Base-by-base conservation (phyloP, 768 basidiomycete genomes). In the Pisolithus orientalis region DNA sequence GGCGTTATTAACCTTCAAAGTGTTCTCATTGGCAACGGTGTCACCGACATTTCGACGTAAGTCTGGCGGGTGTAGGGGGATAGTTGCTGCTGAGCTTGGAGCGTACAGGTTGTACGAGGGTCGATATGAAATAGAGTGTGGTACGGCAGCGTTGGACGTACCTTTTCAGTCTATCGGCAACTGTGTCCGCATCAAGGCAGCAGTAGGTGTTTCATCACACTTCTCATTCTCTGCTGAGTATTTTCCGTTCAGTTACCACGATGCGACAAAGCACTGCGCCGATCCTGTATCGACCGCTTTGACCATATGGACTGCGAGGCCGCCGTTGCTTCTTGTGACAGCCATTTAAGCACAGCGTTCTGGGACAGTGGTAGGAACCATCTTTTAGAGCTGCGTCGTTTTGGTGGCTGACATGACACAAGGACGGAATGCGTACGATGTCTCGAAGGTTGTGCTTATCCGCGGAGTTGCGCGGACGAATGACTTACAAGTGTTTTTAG, bases 21-120 rank as follows among this genome's bases (percentile, higher is more conserved):
- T 52, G 75, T 87, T n/a, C 71, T 90, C 64, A 90, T 91, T 51
- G 88, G 85, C 4, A 86, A 86, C 56, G 84, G 85, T 16, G 72
- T 80, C 55, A 84, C 80, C 2, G 83, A 85, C 57, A 68, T 75
- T 37, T 72, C 69, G 6, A 77, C 72, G 65, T 79, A 71, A 66
- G 62, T 61, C 29, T 17, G 24, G 28, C 37, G 5, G 4, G 11
- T 13, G 21, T 21, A 21, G 21, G 34, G 34, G 34, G 4, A 5
- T 14, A 34, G 34, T 14, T 34, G 4, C 34, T 34, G 11, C 34
- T 45, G 48, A 34, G 40, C 40, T 17, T 25, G 39, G 27, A 49
- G 21, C 44, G 13, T 37, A 6, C 50, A 74, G 73, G 21, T 49
- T 74, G 27, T 75, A 74, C 51, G 59, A 61, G 31, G 74, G 75